Evolutionary conservation across 116 monocot species (phyloP).

Genomic region (Trichopus zeylanicus): DNA sequence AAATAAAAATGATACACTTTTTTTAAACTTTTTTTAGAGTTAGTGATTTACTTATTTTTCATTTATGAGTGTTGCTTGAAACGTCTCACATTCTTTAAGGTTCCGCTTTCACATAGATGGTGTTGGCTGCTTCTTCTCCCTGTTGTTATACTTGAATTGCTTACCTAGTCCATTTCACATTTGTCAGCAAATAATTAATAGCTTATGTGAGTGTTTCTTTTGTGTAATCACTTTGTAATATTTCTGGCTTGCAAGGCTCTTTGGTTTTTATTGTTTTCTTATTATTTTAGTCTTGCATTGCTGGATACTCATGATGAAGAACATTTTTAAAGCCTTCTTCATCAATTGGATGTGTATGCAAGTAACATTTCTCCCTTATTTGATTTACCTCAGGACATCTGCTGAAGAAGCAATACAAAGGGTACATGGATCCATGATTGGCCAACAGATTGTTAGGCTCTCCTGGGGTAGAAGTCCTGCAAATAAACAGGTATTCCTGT

Average conservation of each 20-base stretch:
- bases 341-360: no score
- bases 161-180: no score
- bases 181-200: neutral
- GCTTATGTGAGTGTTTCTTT: neutral
- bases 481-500: slow-evolving; percentile 52
- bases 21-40: neutral
- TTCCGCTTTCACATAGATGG: neutral
- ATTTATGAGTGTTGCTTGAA: neutral
- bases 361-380: no score
- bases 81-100: neutral
- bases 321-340: no score
- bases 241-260: no score
- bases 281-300: no score
- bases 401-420: slow-evolving; percentile 90
- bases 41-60: no score
- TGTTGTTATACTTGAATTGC: no score
- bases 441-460: slow-evolving; percentile 84
- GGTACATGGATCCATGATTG: slow-evolving; percentile 76
- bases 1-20: neutral
- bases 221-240: no score
- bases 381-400: slow-evolving; percentile 36
- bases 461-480: slow-evolving; percentile 86
- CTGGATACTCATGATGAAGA: no score
- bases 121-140: no score
- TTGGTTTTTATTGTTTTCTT: no score